These are phyloP conservation scores for Globomyces pollinis-pini DNA, from an alignment of 192 early-diverging fungal species.

Conservation along the genomic window DNA sequence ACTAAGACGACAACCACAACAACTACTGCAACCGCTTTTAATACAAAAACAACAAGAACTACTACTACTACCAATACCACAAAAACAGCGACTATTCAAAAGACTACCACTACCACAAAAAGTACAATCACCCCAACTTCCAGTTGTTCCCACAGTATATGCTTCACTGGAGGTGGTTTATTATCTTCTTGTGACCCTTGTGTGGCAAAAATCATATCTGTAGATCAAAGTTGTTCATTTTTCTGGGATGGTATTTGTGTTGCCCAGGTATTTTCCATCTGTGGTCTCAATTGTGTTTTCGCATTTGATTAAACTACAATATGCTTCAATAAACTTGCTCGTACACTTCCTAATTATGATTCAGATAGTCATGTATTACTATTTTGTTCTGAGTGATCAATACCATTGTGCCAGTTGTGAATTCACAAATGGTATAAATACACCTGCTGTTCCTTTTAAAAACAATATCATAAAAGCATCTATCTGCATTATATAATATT, in stretches of 20 bases:
- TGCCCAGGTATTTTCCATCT: constrained; percentile 6
- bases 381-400: too few species aligned
- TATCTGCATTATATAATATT: too few species aligned
- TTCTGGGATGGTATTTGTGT: constrained; percentile 20
- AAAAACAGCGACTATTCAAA: background rate
- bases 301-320: too few species aligned
- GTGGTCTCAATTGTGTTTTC: constrained; percentile 18
- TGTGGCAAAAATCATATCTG: constrained; percentile 8
- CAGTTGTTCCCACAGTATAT: constrained; percentile 7
- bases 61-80: background rate
- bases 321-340: too few species aligned
- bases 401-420: too few species aligned
- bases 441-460: too few species aligned
- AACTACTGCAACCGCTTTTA: background rate
- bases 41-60: background rate
- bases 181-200: constrained; percentile 11
- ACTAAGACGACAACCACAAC: background rate
- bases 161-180: constrained; percentile 6
- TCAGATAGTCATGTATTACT: too few species aligned
- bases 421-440: too few species aligned
- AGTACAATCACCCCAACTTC: background rate
- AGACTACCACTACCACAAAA: background rate
- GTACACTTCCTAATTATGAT: too few species aligned
- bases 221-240: constrained; percentile 1
- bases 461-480: too few species aligned